A percentile compares a stretch with the other conserved stretches of the same genome.
phyloP scores from a whole-genome alignment of 805 yeast genomes.

The Metschnikowia koreensis region DNA sequence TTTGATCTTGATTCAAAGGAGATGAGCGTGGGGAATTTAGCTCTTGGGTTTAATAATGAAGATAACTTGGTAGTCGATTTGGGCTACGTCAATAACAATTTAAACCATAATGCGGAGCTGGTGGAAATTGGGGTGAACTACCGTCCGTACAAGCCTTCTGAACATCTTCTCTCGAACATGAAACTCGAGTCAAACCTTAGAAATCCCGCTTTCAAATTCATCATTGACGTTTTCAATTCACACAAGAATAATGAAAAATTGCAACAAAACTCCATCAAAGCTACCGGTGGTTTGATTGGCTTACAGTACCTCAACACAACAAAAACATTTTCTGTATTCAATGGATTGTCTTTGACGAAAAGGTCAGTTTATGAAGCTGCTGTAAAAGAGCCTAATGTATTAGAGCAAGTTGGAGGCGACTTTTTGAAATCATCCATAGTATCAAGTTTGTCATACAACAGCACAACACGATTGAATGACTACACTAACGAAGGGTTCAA shows the following conservation, averaged over 20 bases:
- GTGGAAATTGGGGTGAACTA: slow-evolving; percentile 48
- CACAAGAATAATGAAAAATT: slow-evolving; percentile 47
- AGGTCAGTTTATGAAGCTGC: slow-evolving; percentile 51
- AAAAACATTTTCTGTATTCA: slow-evolving; percentile 27
- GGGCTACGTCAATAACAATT: slow-evolving; percentile 42
- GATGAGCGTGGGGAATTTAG: slow-evolving; percentile 33
- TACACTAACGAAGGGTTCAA: slow-evolving; percentile 33
- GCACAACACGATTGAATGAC: slow-evolving; percentile 3
- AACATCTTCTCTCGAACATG: slow-evolving; percentile 45
- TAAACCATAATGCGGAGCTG: slow-evolving; percentile 51
- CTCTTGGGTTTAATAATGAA: slow-evolving; percentile 36
- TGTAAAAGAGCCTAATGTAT: slow-evolving; percentile 46
- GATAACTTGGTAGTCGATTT: slow-evolving; percentile 37
- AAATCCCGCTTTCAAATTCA: slow-evolving; percentile 44
- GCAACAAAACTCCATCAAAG: slow-evolving; percentile 56
- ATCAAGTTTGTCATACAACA: slow-evolving; percentile 24
- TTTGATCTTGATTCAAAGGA: slow-evolving; percentile 41
- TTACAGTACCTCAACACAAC: slow-evolving; percentile 31
- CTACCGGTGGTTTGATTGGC: slow-evolving; percentile 53
- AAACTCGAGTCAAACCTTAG: slow-evolving; percentile 45
- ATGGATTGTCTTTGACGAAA: slow-evolving; percentile 61
- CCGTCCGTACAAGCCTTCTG: slow-evolving; percentile 53
- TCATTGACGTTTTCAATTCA: slow-evolving; percentile 30
- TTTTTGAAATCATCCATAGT: slow-evolving; percentile 35
- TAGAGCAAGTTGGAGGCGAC: slow-evolving; percentile 29